Conservation (phyloP, 2,329 filamentous ascomycete genomes). For the Geosmithia putterillii region DNA sequence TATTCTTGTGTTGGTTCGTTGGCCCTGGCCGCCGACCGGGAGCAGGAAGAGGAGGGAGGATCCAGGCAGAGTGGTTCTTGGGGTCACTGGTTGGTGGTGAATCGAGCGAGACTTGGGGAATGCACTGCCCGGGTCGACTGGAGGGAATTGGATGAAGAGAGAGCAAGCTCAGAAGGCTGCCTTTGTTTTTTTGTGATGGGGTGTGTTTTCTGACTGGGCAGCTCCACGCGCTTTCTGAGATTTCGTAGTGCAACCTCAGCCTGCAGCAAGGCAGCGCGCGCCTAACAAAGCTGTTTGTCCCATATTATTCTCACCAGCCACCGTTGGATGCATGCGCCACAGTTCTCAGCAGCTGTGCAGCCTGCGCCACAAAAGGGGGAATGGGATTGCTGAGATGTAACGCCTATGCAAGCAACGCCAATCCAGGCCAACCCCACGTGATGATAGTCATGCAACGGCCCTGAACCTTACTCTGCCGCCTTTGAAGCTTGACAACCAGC, state of each 20-base stretch:
- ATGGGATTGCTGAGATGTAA: not conserved
- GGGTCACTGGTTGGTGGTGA: no score
- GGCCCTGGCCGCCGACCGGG: not conserved
- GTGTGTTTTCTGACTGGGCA: not conserved
- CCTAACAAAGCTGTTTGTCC: not conserved
- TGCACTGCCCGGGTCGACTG: not conserved
- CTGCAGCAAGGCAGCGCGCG: no score
- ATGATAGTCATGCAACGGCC: not conserved
- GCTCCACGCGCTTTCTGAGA: slow-evolving; percentile 1
- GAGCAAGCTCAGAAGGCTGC: not conserved
- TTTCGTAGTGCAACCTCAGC: no score
- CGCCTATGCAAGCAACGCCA: not conserved
- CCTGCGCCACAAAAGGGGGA: not conserved
- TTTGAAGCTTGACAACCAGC: no score
- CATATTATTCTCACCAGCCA: not conserved
- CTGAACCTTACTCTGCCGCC: not conserved
- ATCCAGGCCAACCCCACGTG: not conserved
- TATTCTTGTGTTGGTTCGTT: not conserved
- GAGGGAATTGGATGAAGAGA: not conserved
- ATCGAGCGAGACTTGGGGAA: no score
- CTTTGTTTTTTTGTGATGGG: not conserved
- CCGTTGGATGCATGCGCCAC: not conserved
- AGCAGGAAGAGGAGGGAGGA: not conserved
- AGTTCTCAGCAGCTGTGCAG: not conserved
- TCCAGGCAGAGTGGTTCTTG: no score